phyloP scores from a whole-genome alignment of 371 early-diverging fungal species.

The Mucor mucedo region DNA sequence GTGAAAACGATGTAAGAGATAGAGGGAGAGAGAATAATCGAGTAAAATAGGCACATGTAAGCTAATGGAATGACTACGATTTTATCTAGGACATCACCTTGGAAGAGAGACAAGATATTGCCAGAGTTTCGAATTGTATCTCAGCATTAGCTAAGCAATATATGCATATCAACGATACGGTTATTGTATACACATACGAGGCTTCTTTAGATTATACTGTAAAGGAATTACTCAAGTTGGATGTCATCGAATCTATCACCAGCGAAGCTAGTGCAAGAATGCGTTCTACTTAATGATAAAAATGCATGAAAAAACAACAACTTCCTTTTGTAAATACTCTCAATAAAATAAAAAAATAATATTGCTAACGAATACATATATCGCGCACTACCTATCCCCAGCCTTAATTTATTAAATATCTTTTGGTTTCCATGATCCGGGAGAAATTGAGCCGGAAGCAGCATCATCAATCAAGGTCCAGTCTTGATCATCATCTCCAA shows the following conservation, averaged over 20 bases:
- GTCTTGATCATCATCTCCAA: constrained; percentile 44
- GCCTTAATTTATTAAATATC: background rate
- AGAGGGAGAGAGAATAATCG: no score
- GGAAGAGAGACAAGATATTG: constrained; percentile 79
- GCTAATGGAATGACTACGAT: no score
- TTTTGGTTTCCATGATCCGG: constrained; percentile 33
- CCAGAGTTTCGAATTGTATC: constrained; percentile 88
- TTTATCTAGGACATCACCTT: constrained; percentile 55
- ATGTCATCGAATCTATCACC: constrained; percentile 64
- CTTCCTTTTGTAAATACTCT: constrained; percentile 2
- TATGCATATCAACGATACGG: constrained; percentile 83
- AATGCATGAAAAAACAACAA: background rate
- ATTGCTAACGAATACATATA: background rate
- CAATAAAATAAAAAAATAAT: background rate
- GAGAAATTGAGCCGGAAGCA: constrained; percentile 40
- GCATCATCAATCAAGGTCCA: constrained; percentile 48
- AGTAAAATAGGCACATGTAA: background rate
- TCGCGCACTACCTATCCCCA: background rate
- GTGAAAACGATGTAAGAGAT: constrained; percentile 75
- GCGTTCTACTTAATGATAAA: constrained; percentile 23
- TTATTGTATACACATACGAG: constrained; percentile 88
- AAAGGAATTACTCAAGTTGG: constrained; percentile 65
- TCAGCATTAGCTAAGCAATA: constrained; percentile 75
- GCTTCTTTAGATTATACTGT: constrained; percentile 72
- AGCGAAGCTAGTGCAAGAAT: constrained; percentile 49